Evolutionary conservation across 2,329 filamentous ascomycete genomes (phyloP).

Genomic region (Colletotrichum sp.): DNA sequence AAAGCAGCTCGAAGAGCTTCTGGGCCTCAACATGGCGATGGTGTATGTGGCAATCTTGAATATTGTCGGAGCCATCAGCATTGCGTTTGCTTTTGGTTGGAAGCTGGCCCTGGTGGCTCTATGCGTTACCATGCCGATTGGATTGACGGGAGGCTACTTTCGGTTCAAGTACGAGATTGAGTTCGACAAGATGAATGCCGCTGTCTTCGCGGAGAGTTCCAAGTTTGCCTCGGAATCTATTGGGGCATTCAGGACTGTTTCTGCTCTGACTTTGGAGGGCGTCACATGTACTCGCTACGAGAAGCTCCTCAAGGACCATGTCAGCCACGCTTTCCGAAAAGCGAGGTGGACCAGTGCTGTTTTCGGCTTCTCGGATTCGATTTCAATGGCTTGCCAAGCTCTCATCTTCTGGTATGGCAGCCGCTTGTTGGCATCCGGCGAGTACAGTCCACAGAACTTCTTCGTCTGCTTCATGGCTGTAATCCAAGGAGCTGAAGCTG

Average conservation of each 20-base stretch:
- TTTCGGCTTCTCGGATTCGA: constrained; percentile 73
- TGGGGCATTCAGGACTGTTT: constrained; percentile 74
- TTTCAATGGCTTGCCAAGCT: constrained; percentile 67
- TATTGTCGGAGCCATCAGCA: constrained; percentile 66
- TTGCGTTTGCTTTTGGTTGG: constrained; percentile 78
- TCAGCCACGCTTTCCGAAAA: constrained; percentile 62
- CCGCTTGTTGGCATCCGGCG: constrained; percentile 55
- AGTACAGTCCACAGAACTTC: constrained; percentile 53
- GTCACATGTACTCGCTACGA: constrained; percentile 67
- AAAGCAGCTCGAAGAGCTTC: constrained; percentile 65
- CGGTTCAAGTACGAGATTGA: constrained; percentile 64
- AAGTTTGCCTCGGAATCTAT: constrained; percentile 79
- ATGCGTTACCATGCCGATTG: constrained; percentile 62
- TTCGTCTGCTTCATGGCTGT: constrained; percentile 69
- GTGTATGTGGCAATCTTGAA: constrained; percentile 68
- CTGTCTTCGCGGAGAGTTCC: constrained; percentile 73
- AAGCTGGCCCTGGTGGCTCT: constrained; percentile 73
- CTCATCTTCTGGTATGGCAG: constrained; percentile 72
- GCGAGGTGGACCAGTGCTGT: constrained; percentile 67
- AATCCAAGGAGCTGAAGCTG: constrained; percentile 70
- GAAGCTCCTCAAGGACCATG: constrained; percentile 61
- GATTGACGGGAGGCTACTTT: constrained; percentile 52
- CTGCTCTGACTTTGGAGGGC: constrained; percentile 72
- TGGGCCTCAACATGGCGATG: constrained; percentile 68
- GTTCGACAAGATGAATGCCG: constrained; percentile 71